phyloP scores from a whole-genome alignment of 2,329 filamentous ascomycete species.

The Trichoderma simmonsii region DNA sequence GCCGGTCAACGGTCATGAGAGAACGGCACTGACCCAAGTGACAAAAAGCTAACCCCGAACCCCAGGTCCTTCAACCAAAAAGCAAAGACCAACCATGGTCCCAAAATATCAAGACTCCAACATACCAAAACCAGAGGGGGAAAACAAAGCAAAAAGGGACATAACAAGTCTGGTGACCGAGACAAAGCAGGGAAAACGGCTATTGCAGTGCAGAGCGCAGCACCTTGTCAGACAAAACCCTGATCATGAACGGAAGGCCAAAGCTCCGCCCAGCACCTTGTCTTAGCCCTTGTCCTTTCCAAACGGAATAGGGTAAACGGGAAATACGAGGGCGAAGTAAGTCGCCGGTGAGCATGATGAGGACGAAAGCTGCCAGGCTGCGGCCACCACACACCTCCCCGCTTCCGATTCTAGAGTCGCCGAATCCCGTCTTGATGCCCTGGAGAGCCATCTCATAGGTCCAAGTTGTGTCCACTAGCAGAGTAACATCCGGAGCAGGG shows the following conservation, averaged over 20 bases:
- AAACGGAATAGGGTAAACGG: neutral
- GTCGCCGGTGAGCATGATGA: neutral
- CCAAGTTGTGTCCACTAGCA: neutral
- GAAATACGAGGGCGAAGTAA: neutral
- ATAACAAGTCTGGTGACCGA: neutral
- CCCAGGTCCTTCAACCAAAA: neutral
- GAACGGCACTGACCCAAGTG: neutral
- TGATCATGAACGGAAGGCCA: neutral
- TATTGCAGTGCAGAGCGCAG: neutral
- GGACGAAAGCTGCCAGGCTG: neutral
- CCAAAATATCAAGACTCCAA: neutral
- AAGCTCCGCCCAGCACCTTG: neutral
- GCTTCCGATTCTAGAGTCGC: neutral
- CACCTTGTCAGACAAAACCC: neutral
- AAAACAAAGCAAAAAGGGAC: neutral
- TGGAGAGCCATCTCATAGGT: neutral
- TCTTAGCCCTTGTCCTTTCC: neutral
- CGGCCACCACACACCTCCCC: neutral
- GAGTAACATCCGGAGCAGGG: conserved; percentile 10
- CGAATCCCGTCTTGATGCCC: neutral
- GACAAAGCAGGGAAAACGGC: neutral
- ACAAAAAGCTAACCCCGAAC: neutral
- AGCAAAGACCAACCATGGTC: neutral
- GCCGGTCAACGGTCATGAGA: neutral
- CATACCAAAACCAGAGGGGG: neutral